Base-by-base conservation (phyloP, 768 basidiomycete species). In the Rubroboletus pulcherrimus region DNA sequence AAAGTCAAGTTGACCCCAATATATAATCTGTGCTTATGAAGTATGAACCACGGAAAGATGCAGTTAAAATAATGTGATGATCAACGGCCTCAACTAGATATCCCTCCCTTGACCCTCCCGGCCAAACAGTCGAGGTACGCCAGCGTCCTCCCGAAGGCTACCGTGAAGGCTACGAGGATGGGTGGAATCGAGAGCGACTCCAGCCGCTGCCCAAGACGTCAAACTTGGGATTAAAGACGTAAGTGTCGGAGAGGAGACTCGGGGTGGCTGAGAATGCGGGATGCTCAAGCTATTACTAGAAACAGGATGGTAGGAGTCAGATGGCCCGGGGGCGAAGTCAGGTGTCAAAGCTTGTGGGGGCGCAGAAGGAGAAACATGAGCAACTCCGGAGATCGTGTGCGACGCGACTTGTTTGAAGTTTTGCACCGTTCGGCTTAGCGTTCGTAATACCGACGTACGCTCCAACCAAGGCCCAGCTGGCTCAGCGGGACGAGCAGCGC, bases 351-450 rank as follows among this genome's bases (percentile, higher is more conserved):
- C 21, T 10, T 56, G 54, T 19, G 57, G 39, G 29, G 57, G 49
- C 10, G 53, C 43, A 11, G 49, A 39, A 41, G 60, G 31, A 11
- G 61, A 44, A 14, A 50, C 0, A 37, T 62, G 49, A 9, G 60
- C 39, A 38, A 56, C 56, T 33, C 66, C 64, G 1, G 74, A 63
- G 17, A 69, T 63, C 9, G 68, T 64, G 40, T 67, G 63, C 3
- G 72, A 66, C 17, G 72, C 65, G 11, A 58, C 69, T 46, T 73
- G 64, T 52, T 68, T 74, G 53, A 85, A 75, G 53, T 72, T 82
- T 64, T 81, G 78, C 54, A 85, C 75, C 1, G 78, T 83, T 63
- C 77, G 73, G 57, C 79, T 79, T 24, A 86, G 67, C 4, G 79
- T 78, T 56, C 78, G 77, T 51, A 85, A 73, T 48, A 86, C 81